Conservation (phyloP, 179 eudicot species). For the Drosera spatulata region DNA sequence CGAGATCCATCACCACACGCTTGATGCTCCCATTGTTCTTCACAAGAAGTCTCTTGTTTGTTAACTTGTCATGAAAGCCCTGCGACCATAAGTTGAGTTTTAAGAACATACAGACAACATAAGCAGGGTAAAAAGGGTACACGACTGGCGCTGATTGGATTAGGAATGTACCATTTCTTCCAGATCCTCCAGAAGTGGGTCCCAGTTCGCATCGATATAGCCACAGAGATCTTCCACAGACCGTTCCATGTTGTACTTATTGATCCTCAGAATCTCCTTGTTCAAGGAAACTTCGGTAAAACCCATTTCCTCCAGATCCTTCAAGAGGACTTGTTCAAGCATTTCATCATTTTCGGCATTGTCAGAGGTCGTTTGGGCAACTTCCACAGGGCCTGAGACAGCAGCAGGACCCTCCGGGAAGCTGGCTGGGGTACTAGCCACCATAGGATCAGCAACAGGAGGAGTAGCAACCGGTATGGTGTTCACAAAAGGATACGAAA, state of each 20-base stretch:
- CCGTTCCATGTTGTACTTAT: constrained; percentile 53
- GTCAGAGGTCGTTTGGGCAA: constrained; percentile 4
- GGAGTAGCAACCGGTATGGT: background rate
- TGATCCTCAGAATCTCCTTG: constrained; percentile 53
- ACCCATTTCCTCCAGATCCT: constrained; percentile 75
- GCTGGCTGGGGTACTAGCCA: constrained; percentile 5
- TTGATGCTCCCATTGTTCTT: constrained; percentile 73
- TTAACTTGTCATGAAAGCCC: constrained; percentile 47
- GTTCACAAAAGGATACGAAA: constrained; percentile 9
- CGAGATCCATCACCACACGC: constrained; percentile 71
- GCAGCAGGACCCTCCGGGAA: constrained; percentile 5
- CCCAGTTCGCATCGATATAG: constrained; percentile 45
- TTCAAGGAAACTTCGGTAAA: constrained; percentile 56
- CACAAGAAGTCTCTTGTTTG: constrained; percentile 50
- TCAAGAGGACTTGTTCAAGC: constrained; percentile 40
- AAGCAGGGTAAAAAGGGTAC: background rate
- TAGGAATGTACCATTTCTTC: constrained; percentile 41
- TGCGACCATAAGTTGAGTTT: constrained; percentile 8
- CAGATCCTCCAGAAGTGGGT: constrained; percentile 73
- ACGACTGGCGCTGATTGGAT: background rate
- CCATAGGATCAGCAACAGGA: background rate
- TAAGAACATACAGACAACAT: background rate
- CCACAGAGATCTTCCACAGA: constrained; percentile 79
- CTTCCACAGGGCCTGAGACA: background rate
- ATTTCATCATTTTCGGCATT: constrained; percentile 3